phyloP scores from a whole-genome alignment of 768 basidiomycete species.

The Galerina sulciceps region DNA sequence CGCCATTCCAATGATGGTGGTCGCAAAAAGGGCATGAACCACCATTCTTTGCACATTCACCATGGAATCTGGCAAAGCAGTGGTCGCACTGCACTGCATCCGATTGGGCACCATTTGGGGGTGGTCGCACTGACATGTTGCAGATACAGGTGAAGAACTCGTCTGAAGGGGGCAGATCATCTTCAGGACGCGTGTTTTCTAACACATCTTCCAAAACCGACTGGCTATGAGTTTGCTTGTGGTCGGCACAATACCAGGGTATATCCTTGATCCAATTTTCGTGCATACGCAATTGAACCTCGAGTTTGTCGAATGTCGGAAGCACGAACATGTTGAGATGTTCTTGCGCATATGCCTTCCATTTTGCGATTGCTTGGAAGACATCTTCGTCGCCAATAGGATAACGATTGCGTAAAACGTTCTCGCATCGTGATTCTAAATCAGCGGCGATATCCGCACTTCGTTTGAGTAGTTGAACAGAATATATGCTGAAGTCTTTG shows the following conservation, averaged over 20 bases:
- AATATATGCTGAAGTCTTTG: constrained; percentile 75
- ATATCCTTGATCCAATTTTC: constrained; percentile 73
- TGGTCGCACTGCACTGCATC: constrained; percentile 93
- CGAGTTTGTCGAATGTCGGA: constrained; percentile 73
- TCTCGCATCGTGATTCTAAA: constrained; percentile 76
- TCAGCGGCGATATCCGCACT: constrained; percentile 79
- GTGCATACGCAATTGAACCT: constrained; percentile 68
- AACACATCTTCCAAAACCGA: constrained; percentile 75
- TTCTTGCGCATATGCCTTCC: constrained; percentile 73
- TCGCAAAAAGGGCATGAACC: constrained; percentile 93
- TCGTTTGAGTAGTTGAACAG: constrained; percentile 67
- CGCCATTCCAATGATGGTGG: constrained; percentile 90
- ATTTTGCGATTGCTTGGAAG: constrained; percentile 73
- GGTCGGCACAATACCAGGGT: constrained; percentile 80
- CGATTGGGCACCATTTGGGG: constrained; percentile 72
- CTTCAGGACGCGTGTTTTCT: constrained; percentile 74
- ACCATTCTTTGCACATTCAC: constrained; percentile 83
- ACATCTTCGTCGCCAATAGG: constrained; percentile 61
- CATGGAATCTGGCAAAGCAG: constrained; percentile 86
- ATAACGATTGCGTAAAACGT: constrained; percentile 69
- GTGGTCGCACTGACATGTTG: constrained; percentile 73
- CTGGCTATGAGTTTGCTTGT: constrained; percentile 65
- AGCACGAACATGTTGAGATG: constrained; percentile 76
- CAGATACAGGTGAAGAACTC: constrained; percentile 90
- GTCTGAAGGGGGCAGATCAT: constrained; percentile 78